A percentile compares a stretch with the other conserved stretches of the same genome.
These are phyloP conservation scores for Russula ochroleuca DNA, from an alignment of 768 basidiomycete species.

Conservation along the genomic window DNA sequence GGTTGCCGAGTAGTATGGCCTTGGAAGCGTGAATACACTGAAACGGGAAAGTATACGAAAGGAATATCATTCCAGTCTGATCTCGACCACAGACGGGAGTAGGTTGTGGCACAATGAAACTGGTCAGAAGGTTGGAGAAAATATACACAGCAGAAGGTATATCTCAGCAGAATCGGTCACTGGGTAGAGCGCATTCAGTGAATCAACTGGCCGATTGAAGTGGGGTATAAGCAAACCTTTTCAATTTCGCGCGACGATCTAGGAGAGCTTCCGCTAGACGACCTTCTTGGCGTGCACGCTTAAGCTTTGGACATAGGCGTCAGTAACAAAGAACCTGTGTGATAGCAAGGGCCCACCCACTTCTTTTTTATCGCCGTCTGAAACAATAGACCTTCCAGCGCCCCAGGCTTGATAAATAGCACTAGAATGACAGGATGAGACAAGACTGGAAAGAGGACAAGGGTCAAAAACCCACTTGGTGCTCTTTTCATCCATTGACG, in stretches of 20 bases:
- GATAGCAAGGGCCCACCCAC: constrained; percentile 37
- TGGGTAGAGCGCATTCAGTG: constrained; percentile 28
- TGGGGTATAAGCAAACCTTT: constrained; percentile 50
- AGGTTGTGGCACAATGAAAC: background rate
- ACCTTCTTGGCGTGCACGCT: constrained; percentile 73
- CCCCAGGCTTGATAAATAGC: constrained; percentile 81
- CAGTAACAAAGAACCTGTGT: constrained; percentile 10
- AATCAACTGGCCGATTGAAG: background rate
- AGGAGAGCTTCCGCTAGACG: constrained; percentile 75
- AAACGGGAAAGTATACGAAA: background rate
- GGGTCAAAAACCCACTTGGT: constrained; percentile 55
- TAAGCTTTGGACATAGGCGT: constrained; percentile 47
- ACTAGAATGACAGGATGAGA: constrained; percentile 38
- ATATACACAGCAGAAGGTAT: background rate
- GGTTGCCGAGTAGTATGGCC: background rate
- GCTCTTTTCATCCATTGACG: constrained; percentile 60
- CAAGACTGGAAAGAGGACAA: background rate
- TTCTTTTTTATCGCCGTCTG: constrained; percentile 66
- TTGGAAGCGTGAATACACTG: background rate
- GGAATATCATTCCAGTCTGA: background rate
- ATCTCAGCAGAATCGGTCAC: constrained; percentile 46
- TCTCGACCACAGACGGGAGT: background rate
- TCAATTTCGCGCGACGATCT: constrained; percentile 76
- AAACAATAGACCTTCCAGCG: constrained; percentile 67
- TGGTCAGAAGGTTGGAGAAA: background rate